Percentiles rank a stretch among this genome's conserved stretches.
phyloP scores from a whole-genome alignment of 2,329 filamentous ascomycete genomes.

The Penicillium sp. region DNA sequence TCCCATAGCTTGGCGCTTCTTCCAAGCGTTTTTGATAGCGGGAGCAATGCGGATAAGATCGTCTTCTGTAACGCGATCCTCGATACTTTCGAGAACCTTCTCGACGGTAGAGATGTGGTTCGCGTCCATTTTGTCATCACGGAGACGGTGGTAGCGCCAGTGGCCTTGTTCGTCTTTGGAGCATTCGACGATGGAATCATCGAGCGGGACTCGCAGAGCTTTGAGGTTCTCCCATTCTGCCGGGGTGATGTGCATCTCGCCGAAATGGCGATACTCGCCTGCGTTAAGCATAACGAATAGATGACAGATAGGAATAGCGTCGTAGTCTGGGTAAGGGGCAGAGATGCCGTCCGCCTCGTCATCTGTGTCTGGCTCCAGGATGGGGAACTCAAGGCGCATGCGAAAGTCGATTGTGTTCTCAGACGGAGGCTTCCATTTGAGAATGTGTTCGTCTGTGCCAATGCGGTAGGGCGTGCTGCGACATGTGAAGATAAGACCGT shows the following conservation, averaged over 20 bases:
- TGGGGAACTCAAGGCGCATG: constrained; percentile 72
- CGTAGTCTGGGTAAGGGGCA: constrained; percentile 71
- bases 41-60: constrained; percentile 71
- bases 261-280: constrained; percentile 64
- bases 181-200: constrained; percentile 87
- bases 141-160: constrained; percentile 86
- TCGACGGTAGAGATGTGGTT: constrained; percentile 84
- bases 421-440: constrained; percentile 95
- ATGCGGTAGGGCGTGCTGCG: constrained; percentile 79
- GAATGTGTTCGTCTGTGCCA: constrained; percentile 87
- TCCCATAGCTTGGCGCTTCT: constrained; percentile 55
- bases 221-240: constrained; percentile 85
- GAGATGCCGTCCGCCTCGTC: constrained; percentile 66
- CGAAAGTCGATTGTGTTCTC: constrained; percentile 96
- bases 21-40: constrained; percentile 78
- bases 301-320: constrained; percentile 70
- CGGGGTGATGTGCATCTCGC: constrained; percentile 65
- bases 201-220: constrained; percentile 67
- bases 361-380: constrained; percentile 63
- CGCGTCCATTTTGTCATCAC: constrained; percentile 87
- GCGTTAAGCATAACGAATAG: constrained; percentile 69
- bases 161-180: constrained; percentile 70
- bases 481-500: constrained; percentile 97
- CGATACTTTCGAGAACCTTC: constrained; percentile 86
- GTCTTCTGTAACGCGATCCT: constrained; percentile 76